Evolutionary conservation across 106 monocot species (phyloP), one percentile per base, ranked within the genome.

Genomic region (Chionographis japonica): DNA sequence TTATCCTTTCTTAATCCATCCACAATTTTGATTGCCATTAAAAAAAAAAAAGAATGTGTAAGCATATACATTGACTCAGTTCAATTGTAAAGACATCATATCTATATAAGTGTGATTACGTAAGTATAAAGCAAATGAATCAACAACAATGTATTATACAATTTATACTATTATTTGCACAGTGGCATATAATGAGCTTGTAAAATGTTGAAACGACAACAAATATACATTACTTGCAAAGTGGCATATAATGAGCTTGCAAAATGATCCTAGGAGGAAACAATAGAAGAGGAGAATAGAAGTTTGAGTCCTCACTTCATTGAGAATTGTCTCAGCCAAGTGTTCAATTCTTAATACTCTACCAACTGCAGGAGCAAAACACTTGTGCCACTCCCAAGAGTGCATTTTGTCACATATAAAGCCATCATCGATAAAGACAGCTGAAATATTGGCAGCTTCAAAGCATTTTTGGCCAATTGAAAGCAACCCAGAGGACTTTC

Each of bases 291-390:
- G 13, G 15, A 58, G 15, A 61, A 69, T 51, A 55, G 16, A 57
- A 62, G 15, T 49, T 11, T 3, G 20, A 17, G 5, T 63, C 43
- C 89, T 86, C 63, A 92, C 92, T 58, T 89, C 80, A 81, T 85
- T 90, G 19, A 97, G 77, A 76, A 98, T 98, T 56, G 80, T 87
- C 81, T 93, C 92, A 3, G 93, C 98, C 79, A 93, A 68, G 49
- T 71, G 70, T 61, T 98, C 98, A 16, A 98, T 98, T 54, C 98
- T 58, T 60, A 98, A 68, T 58, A 98, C 68, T 78, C 92, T 84
- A 67, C 92, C 92, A 71, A 97, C 87, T 15, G 82, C 71, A 68
- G 89, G 90, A 80, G 57, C 76, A 63, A 93, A 72, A 41, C 56
- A 40, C 53, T 68, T 72, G 73, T 98, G 92, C 83, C 83, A 90